These are phyloP conservation scores for Mercurialis annua DNA, from an alignment of 345 rosid genomes.

Conservation along the genomic window DNA sequence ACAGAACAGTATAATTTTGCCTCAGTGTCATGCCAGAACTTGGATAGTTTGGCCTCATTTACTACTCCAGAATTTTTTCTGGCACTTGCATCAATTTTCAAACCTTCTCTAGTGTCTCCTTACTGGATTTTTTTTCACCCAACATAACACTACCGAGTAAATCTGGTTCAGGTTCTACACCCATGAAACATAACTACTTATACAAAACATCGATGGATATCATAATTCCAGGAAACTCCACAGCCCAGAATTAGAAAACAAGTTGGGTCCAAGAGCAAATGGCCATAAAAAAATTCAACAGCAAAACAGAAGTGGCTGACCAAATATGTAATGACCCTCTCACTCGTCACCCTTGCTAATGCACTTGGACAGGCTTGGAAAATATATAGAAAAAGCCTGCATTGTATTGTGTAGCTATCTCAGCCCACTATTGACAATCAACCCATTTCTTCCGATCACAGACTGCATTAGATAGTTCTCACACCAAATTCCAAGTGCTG, in stretches of 20 bases:
- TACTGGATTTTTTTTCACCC: not conserved
- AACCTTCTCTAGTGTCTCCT: not conserved
- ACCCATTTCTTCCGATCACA: not conserved
- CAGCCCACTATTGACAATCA: not conserved
- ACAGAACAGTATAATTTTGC: not conserved
- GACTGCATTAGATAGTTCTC: not conserved
- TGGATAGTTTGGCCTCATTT: not conserved
- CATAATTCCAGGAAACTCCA: not conserved
- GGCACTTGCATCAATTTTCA: not conserved
- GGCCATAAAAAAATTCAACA: too few relatives aligned
- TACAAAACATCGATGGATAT: not conserved
- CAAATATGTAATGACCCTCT: too few relatives aligned
- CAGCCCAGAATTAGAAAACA: not conserved
- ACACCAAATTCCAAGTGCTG: not conserved
- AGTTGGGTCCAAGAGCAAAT: too few relatives aligned
- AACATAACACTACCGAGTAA: not conserved
- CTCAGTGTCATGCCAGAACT: not conserved
- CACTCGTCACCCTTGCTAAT: too few relatives aligned
- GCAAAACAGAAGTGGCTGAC: too few relatives aligned
- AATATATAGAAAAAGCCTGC: too few relatives aligned
- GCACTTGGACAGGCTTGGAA: too few relatives aligned
- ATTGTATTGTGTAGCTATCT: not conserved
- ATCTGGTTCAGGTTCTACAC: too few relatives aligned
- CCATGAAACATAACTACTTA: too few relatives aligned
- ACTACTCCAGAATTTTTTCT: not conserved